These are phyloP conservation scores for Cladophialophora chaetospira DNA, from an alignment of 2,329 filamentous ascomycete genomes.

Conservation along the genomic window DNA sequence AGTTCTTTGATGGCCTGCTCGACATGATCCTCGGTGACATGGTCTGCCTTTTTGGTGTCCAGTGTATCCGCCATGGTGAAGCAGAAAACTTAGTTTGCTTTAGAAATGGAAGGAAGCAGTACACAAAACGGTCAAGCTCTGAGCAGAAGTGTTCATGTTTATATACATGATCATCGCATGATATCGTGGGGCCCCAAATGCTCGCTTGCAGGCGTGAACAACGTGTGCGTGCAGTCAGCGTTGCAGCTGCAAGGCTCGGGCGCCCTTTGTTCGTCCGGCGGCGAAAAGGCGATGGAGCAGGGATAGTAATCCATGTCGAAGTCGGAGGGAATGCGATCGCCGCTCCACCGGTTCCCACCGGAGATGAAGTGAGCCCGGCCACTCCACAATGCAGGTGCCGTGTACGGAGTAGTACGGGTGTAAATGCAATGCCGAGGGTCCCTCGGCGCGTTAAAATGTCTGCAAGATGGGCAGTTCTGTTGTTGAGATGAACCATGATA, in stretches of 20 bases:
- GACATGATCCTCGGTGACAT: slow-evolving; percentile 8
- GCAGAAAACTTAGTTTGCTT: background rate
- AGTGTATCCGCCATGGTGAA: background rate
- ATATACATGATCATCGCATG: background rate
- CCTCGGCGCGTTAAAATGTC: background rate
- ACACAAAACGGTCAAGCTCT: background rate
- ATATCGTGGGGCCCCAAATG: background rate
- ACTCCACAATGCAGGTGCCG: background rate
- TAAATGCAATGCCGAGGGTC: background rate
- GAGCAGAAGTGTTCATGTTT: background rate
- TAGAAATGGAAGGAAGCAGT: background rate
- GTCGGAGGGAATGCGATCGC: background rate
- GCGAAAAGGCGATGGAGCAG: background rate
- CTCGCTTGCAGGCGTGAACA: too few species aligned
- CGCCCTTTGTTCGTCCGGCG: background rate
- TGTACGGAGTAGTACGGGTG: background rate
- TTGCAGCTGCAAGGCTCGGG: too few species aligned
- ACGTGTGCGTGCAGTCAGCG: too few species aligned
- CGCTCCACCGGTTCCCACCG: background rate
- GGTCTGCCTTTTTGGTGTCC: background rate
- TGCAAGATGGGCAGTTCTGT: too few species aligned
- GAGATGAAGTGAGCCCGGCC: background rate
- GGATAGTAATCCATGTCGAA: background rate
- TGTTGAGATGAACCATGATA: background rate
- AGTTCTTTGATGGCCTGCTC: slow-evolving; percentile 4